Percentiles rank a stretch among this genome's conserved stretches.
Conservation (phyloP, 2,329 filamentous ascomycete genomes). For the Pyricularia sp. region DNA sequence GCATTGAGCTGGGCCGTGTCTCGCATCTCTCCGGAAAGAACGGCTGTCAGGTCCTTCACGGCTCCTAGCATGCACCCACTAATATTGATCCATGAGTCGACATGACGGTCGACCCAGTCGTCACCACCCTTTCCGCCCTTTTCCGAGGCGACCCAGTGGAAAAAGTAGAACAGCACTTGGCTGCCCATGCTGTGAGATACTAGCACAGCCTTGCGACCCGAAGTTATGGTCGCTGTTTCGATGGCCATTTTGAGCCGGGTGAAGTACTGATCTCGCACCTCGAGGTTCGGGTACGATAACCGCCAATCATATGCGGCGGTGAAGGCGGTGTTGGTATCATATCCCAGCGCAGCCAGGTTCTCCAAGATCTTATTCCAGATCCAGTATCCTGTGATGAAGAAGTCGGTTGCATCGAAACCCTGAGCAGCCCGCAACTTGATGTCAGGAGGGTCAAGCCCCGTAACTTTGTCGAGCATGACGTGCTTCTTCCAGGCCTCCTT, state of each 20-base stretch:
- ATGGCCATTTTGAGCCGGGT: conserved; percentile 83
- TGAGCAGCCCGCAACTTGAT: conserved; percentile 90
- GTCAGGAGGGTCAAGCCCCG: conserved; percentile 80
- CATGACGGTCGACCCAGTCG: conserved; percentile 80
- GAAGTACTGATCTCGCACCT: conserved; percentile 88
- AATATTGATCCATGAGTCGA: conserved; percentile 97
- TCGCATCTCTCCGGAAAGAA: conserved; percentile 95
- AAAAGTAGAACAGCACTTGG: conserved; percentile 80
- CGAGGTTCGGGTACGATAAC: conserved; percentile 80
- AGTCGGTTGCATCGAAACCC: conserved; percentile 95
- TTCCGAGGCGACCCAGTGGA: conserved; percentile 68
- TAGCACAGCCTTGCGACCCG: conserved; percentile 71
- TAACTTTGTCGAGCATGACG: conserved; percentile 90
- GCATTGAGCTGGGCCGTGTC: conserved; percentile 95
- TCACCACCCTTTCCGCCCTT: conserved; percentile 73
- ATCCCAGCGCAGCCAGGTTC: conserved; percentile 90
- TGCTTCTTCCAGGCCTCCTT: conserved; percentile 93
- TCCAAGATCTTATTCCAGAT: conserved; percentile 99
- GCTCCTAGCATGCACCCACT: conserved; percentile 96
- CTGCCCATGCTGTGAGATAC: conserved; percentile 97
- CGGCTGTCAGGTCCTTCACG: conserved; percentile 79
- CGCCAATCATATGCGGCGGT: conserved; percentile 83
- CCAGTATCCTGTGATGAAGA: conserved; percentile 89
- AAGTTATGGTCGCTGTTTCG: conserved; percentile 67
- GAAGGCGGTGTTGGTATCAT: conserved; percentile 73